Evolutionary conservation across 164 flowering plant genomes (phyloP).

Genomic region (Macadamia tetraphylla): DNA sequence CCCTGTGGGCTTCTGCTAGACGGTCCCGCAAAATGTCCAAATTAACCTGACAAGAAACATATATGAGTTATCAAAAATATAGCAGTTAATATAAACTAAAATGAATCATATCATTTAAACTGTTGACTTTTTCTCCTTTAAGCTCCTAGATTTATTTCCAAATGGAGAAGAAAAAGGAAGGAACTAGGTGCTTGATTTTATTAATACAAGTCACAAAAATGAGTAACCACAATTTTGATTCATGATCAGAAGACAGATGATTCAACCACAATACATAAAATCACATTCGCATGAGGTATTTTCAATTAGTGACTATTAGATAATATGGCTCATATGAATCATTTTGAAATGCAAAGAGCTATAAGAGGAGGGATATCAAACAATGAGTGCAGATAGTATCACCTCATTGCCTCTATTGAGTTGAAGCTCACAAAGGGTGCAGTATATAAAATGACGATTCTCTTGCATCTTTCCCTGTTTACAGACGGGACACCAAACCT

Average conservation of each 20-base stretch:
- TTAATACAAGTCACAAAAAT: too few species aligned
- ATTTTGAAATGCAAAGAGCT: not conserved
- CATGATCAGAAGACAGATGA: too few species aligned
- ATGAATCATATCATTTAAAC: not conserved
- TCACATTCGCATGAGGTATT: too few species aligned
- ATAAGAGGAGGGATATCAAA: not conserved
- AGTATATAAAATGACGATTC: constrained; percentile 42
- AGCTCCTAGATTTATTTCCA: not conserved
- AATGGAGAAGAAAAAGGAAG: too few species aligned
- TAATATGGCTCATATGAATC: not conserved
- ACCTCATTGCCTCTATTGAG: constrained; percentile 69
- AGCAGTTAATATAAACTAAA: not conserved
- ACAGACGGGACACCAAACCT: constrained; percentile 90
- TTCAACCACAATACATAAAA: too few species aligned
- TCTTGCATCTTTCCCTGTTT: constrained; percentile 65
- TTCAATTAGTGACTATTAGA: too few species aligned
- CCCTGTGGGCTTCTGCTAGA: constrained; percentile 65
- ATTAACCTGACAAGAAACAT: constrained; percentile 41
- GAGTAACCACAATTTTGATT: too few species aligned
- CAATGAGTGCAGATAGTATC: not conserved
- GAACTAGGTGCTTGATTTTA: not conserved
- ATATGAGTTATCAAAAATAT: not conserved
- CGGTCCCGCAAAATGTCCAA: constrained; percentile 48
- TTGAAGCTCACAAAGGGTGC: constrained; percentile 55
- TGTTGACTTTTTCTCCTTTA: not conserved